Conservation (phyloP, 2,329 filamentous ascomycete genomes). For the Trichoderma aggressivum region DNA sequence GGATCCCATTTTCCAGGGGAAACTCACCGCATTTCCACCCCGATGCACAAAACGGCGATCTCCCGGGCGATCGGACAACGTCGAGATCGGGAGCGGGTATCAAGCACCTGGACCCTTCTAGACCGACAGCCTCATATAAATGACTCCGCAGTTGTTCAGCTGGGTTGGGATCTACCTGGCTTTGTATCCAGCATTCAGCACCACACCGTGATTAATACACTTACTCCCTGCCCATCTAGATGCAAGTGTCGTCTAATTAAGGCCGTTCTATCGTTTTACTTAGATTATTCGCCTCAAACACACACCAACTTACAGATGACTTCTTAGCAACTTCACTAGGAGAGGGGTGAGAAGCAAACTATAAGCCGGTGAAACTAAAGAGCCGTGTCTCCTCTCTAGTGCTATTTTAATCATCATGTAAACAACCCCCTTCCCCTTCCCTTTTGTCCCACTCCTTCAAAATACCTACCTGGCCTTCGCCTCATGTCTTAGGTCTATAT, state of each 20-base stretch:
- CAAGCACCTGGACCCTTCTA: background rate
- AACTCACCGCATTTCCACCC: background rate
- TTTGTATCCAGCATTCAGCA: background rate
- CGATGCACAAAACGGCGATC: background rate
- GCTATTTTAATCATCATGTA: background rate
- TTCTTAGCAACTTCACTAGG: no score
- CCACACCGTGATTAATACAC: no score
- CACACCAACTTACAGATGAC: background rate
- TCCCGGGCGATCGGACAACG: slow-evolving; percentile 6
- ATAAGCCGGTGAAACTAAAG: background rate
- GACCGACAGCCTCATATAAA: background rate
- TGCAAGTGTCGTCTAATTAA: background rate
- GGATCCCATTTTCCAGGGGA: background rate
- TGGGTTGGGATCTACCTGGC: background rate
- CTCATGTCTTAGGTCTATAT: background rate
- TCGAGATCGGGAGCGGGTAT: slow-evolving; percentile 2
- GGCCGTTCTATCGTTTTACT: background rate
- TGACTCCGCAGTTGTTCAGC: background rate
- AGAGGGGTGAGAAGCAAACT: background rate
- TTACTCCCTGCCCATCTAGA: background rate
- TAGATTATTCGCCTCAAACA: background rate
- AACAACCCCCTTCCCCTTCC: background rate
- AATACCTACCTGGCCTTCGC: background rate
- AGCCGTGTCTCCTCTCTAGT: background rate
- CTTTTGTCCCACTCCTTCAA: background rate